These are phyloP conservation scores for Mycena haematopus DNA, from an alignment of 768 basidiomycete species.

Conservation along the genomic window DNA sequence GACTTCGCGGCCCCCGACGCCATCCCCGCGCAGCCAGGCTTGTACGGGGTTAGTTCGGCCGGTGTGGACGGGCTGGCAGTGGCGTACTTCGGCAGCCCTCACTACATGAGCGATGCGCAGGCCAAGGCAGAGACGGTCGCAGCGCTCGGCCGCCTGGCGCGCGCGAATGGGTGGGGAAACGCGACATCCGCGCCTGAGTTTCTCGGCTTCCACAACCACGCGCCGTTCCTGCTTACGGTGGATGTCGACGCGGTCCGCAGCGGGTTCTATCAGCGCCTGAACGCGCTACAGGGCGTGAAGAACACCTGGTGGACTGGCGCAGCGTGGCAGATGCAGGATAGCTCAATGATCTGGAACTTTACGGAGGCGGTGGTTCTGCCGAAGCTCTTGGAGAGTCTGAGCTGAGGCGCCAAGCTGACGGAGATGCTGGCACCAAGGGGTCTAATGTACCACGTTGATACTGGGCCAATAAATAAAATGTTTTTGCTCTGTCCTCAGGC, in stretches of 20 bases:
- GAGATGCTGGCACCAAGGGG: slow-evolving; percentile 1
- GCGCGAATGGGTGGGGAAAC: slow-evolving; percentile 14
- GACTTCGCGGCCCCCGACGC: slow-evolving; percentile 15
- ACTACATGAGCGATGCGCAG: slow-evolving; percentile 13
- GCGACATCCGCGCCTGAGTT: slow-evolving; percentile 6
- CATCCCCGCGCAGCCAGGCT: slow-evolving; percentile 10
- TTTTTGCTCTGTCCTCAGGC: too few species aligned
- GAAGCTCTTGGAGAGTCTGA: slow-evolving; percentile 10
- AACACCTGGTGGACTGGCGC: slow-evolving; percentile 11
- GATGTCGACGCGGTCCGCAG: slow-evolving; percentile 3
- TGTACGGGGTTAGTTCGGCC: slow-evolving; percentile 9
- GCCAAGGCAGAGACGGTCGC: slow-evolving; percentile 10
- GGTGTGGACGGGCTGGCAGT: slow-evolving; percentile 9
- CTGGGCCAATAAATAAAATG: slow-evolving; percentile 5
- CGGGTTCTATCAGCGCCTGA: background rate
- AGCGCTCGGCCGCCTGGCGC: slow-evolving; percentile 8
- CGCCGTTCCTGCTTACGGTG: slow-evolving; percentile 6
- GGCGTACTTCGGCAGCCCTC: slow-evolving; percentile 10
- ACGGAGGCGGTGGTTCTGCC: slow-evolving; percentile 7
- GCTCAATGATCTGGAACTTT: slow-evolving; percentile 10
- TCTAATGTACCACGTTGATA: slow-evolving; percentile 3
- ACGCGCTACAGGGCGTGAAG: slow-evolving; percentile 7
- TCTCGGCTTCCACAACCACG: slow-evolving; percentile 14
- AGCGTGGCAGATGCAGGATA: slow-evolving; percentile 9
- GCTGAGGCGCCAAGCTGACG: background rate